phyloP scores from a whole-genome alignment of 345 rosid species.

The Hibiscus trionum region DNA sequence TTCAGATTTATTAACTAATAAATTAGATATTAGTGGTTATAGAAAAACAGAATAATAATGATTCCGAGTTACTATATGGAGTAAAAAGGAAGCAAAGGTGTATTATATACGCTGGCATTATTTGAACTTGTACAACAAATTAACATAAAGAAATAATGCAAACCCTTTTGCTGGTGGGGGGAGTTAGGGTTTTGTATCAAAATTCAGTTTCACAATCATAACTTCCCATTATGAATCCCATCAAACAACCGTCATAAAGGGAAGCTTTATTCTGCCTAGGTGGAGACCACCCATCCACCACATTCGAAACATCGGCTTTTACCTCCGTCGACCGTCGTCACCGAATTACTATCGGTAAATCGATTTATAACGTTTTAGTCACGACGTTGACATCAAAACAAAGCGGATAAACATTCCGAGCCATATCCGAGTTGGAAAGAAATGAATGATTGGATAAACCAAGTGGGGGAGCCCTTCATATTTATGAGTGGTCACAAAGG shows the following conservation, averaged over 20 bases:
- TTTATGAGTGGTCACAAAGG: neutral
- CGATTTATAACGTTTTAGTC: too few species aligned
- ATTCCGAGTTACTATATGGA: neutral
- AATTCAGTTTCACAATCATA: neutral
- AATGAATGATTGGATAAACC: neutral
- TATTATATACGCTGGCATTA: neutral
- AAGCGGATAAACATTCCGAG: too few species aligned
- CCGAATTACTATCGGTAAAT: too few species aligned
- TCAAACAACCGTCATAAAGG: neutral
- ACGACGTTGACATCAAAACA: too few species aligned
- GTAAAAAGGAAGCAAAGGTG: neutral
- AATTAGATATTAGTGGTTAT: too few species aligned
- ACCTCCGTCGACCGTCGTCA: too few species aligned
- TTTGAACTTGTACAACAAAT: neutral
- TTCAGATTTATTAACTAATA: too few species aligned
- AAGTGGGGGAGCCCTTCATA: neutral
- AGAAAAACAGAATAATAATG: neutral
- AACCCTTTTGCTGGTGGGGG: neutral
- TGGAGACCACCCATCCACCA: neutral
- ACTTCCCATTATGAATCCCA: neutral
- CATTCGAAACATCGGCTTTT: neutral
- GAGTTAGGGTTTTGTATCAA: neutral
- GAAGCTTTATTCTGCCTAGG: neutral
- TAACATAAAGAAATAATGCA: neutral
- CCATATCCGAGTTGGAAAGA: neutral